Conservation (phyloP, 768 basidiomycete species). For the Auriscalpium microsporum region DNA sequence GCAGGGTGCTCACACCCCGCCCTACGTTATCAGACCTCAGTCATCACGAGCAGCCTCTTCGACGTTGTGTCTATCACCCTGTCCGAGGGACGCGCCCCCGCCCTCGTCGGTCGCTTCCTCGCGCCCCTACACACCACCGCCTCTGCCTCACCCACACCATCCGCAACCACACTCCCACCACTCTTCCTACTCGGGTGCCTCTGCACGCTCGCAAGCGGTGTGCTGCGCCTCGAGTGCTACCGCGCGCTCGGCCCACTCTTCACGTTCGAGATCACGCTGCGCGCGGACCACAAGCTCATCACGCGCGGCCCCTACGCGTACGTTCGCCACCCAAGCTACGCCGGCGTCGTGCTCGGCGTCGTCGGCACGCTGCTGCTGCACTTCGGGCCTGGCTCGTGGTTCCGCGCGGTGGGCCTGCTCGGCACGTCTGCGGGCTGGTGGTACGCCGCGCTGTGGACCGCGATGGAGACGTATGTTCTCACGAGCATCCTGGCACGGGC, state of each 20-base stretch:
- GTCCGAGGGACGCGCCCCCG: neutral
- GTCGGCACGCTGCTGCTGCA: constrained; percentile 2
- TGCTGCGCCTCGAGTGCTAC: constrained; percentile 20
- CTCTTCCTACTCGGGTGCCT: constrained; percentile 7
- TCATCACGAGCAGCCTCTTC: constrained; percentile 1
- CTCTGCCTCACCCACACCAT: neutral
- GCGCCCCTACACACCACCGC: too few relatives aligned
- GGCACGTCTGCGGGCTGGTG: neutral
- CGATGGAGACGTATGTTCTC: neutral
- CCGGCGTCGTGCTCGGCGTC: constrained; percentile 4
- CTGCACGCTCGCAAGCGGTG: constrained; percentile 2
- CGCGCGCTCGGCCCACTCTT: constrained; percentile 12
- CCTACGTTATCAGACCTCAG: neutral
- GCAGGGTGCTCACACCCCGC: neutral
- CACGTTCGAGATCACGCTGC: constrained; percentile 14
- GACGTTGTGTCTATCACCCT: neutral
- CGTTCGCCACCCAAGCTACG: constrained; percentile 18
- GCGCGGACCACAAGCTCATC: constrained; percentile 9
- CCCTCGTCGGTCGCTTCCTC: too few relatives aligned
- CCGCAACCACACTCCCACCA: neutral
- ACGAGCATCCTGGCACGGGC: neutral
- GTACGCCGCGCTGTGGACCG: neutral
- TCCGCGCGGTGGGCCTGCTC: neutral
- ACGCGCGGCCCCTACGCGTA: constrained; percentile 14
- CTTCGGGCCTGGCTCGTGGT: neutral